phyloP scores from a whole-genome alignment of 2,329 filamentous ascomycete genomes.

The Neurospora sp. region DNA sequence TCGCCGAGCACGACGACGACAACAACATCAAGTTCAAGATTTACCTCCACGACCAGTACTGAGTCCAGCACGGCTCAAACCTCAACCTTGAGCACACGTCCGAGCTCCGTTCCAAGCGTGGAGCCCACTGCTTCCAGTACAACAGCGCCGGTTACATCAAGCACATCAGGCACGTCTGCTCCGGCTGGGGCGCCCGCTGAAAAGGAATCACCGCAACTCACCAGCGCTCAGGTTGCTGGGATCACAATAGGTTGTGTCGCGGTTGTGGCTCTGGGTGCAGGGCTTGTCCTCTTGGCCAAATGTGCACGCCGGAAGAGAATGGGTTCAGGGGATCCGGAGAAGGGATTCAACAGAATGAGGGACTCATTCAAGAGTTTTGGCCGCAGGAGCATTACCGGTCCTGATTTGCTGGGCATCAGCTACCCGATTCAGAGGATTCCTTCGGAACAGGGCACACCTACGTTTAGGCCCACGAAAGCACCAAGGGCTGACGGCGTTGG shows the following conservation, averaged over 20 bases:
- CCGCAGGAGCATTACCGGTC: slow-evolving; percentile 10
- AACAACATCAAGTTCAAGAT: slow-evolving; percentile 3
- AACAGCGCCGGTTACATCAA: neutral
- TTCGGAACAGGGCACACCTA: slow-evolving; percentile 2
- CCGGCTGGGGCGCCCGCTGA: neutral
- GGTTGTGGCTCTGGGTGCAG: slow-evolving; percentile 36
- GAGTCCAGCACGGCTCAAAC: slow-evolving; percentile 1
- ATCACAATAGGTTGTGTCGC: slow-evolving; percentile 46
- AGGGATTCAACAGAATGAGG: slow-evolving; percentile 27
- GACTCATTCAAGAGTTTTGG: slow-evolving; percentile 26
- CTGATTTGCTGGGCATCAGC: slow-evolving; percentile 29
- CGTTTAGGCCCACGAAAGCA: slow-evolving; percentile 8
- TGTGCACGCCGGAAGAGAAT: slow-evolving; percentile 28
- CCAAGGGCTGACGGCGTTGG: slow-evolving; percentile 30
- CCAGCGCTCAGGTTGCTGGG: slow-evolving; percentile 41
- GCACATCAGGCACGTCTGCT: slow-evolving; percentile 1
- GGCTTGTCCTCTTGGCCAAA: slow-evolving; percentile 35
- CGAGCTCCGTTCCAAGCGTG: neutral
- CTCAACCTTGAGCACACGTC: neutral
- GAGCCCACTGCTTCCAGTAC: neutral
- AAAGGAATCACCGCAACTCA: slow-evolving; percentile 15
- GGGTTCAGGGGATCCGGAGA: slow-evolving; percentile 23
- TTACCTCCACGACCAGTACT: slow-evolving; percentile 6
- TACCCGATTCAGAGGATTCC: slow-evolving; percentile 26
- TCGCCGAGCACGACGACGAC: slow-evolving; percentile 39